Evolutionary conservation across 1,139 yeast genomes (phyloP), one percentile per base, ranked within the genome.

Genomic region (Pichia kudriavzevii): DNA sequence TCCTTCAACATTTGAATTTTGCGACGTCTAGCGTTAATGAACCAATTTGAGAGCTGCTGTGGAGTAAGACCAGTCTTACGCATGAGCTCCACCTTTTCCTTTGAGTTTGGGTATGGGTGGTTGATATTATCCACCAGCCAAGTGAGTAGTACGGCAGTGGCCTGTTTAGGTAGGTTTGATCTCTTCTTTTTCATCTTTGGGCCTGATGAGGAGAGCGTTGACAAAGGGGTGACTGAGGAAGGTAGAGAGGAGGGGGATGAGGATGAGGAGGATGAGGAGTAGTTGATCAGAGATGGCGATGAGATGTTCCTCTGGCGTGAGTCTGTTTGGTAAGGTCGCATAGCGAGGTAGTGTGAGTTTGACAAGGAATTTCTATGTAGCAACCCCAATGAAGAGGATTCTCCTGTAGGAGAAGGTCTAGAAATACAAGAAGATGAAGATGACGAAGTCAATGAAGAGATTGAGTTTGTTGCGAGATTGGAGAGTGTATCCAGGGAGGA

Each of bases 31-130:
- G 95, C 96, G 58, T 91, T 91, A 51, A 91, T 91, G 55, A 91
- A 91, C 97, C 98, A 91, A 58, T 91, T 91, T 45, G 93, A 79
- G 43, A 91, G 69, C 58, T 91, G 98, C 48, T 87, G 94, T 57
- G 83, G 77, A 43, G 88, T 82, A 51, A 91, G 69, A 1, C 96
- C 95, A 0, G 98, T 91, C 53, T 75, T 72, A 49, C 72, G 66
- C 68, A 87, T 75, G 46, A 91, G 66, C 49, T 80, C 82, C 45
- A 75, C 69, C 61, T 91, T 91, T 53, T 88, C 96, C 45, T 81
- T 80, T 34, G 88, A 83, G 43, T 87, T 83, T 5, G 98, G 98
- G 57, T 88, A 88, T 12, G 98, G 98, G 54, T 88, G 94, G 48
- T 82, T 80, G 46, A 87, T 63, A 57, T 91, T 94, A 34, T 79